Evolutionary conservation across 192 early-diverging fungal genomes (phyloP).

Genomic region (Backusella luteola): DNA sequence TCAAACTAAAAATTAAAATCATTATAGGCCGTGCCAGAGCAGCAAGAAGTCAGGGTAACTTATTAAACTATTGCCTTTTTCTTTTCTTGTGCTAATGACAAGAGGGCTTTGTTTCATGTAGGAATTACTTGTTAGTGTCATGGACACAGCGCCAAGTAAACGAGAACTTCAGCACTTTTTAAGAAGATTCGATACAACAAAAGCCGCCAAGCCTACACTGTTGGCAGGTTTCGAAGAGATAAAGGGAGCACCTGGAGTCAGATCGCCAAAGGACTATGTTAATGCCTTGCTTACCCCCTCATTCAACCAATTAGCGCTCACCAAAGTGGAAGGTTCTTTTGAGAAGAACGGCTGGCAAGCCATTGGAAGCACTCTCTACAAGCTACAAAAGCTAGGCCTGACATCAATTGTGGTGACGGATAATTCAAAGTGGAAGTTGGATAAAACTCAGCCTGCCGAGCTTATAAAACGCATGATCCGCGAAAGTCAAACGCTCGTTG

Average conservation of each 20-base stretch:
- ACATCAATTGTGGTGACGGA: slow-evolving; percentile 66
- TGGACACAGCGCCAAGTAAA: slow-evolving; percentile 58
- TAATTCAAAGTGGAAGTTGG: slow-evolving; percentile 42
- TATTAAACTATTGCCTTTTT: not conserved
- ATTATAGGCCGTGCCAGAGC: not conserved
- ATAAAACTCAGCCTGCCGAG: slow-evolving; percentile 25
- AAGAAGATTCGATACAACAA: slow-evolving; percentile 42
- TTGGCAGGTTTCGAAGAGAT: not conserved
- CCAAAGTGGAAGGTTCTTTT: slow-evolving; percentile 56
- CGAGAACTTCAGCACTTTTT: slow-evolving; percentile 64
- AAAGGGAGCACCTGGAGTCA: not conserved
- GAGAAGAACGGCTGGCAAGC: slow-evolving; percentile 32
- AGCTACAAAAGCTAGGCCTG: slow-evolving; percentile 64
- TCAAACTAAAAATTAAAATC: not conserved
- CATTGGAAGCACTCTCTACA: slow-evolving; percentile 57
- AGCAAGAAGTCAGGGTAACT: not conserved
- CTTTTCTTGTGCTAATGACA: not conserved
- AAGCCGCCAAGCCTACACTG: not conserved
- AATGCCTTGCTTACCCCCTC: slow-evolving; percentile 34
- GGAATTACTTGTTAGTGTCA: slow-evolving; percentile 62
- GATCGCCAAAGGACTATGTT: slow-evolving; percentile 37
- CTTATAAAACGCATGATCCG: slow-evolving; percentile 44
- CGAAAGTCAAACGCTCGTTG: slow-evolving; percentile 55
- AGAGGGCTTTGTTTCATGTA: slow-evolving; percentile 12
- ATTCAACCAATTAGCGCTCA: slow-evolving; percentile 57